Evolutionary conservation across 2,329 filamentous ascomycete species (phyloP), one percentile per base, ranked within the genome.

Genomic region (Akanthomyces lecanii): DNA sequence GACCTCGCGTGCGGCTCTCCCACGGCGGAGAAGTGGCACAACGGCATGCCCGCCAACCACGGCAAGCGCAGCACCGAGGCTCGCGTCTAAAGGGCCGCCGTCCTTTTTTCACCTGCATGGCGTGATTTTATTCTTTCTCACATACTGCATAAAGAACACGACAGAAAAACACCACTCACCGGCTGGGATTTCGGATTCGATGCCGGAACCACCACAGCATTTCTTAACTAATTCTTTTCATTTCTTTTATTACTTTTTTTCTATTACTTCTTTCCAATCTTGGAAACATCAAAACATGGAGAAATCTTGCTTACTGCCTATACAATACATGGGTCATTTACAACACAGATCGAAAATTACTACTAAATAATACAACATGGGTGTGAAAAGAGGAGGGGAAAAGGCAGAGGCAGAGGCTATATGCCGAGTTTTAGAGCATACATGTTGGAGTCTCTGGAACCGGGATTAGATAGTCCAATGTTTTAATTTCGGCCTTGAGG

Each of bases 1-100:
- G 76, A 77, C 62, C 63, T 77, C 23, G 67, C 62, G 8, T 77
- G 75, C 64, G 76, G 74, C 21, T 71, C 74, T 25, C 75, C 75
- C n/a, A 67, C 55, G 16, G 65, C 66, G 18, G 52, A 69, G 45
- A 60, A 64, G 55, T 73, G 69, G 71, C 56, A 63, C 60, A 42
- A 63, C 28, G 53, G 25, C 51, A 57, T 45, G 45, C 21, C 50
- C 4, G 38, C 62, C 44, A 38, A 57, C 57, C 57, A 66, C 40
- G 53, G 53, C 36, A 56, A 40, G 38, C 38, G 38, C 38, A 40
- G 14, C 38, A 40, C 5, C 38, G 14, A 40, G 38, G 38, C 38
- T 10, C 38, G 14, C 16, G 12, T 14, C 14, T 40, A 40, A 40
- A 36, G 33, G 7, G 33, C 33, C 8, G 33, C 10, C 33, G 8